phyloP scores from a whole-genome alignment of 176 grass and related monocot species.

The Aegilops tauschii region DNA sequence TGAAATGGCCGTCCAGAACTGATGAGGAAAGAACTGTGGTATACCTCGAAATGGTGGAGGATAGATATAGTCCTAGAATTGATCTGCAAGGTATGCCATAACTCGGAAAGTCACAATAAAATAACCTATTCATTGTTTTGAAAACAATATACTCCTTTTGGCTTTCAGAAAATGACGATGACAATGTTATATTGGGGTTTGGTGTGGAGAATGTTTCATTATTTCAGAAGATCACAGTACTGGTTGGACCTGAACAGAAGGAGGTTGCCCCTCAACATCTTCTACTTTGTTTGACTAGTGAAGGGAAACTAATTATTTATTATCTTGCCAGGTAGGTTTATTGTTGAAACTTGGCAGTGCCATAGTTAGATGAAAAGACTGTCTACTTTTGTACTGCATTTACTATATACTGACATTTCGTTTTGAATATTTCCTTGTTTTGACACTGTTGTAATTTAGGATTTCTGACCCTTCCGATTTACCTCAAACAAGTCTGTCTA shows the following conservation, averaged over 20 bases:
- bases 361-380: neutral
- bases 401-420: slow-evolving; percentile 14
- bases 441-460: slow-evolving; percentile 57
- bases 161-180: slow-evolving; percentile 81
- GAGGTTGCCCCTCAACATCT: slow-evolving; percentile 83
- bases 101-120: neutral
- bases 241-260: slow-evolving; percentile 51
- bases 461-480: slow-evolving; percentile 87
- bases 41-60: slow-evolving; percentile 74
- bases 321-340: slow-evolving; percentile 75
- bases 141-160: slow-evolving; percentile 28
- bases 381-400: slow-evolving; percentile 1
- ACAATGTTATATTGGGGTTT: slow-evolving; percentile 89
- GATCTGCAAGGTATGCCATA: slow-evolving; percentile 68
- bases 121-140: slow-evolving; percentile 15
- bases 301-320: slow-evolving; percentile 81
- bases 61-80: slow-evolving; percentile 87
- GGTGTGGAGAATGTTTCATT: slow-evolving; percentile 85
- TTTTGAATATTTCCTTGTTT: neutral
- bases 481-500: slow-evolving; percentile 47
- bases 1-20: slow-evolving; percentile 53
- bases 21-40: slow-evolving; percentile 52
- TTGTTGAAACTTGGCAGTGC: neutral
- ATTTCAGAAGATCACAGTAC: slow-evolving; percentile 71
- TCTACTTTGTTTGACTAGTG: slow-evolving; percentile 80